Evolutionary conservation across 164 flowering plant species (phyloP), one percentile per base, ranked within the genome.

Genomic region (Stephania japonica): DNA sequence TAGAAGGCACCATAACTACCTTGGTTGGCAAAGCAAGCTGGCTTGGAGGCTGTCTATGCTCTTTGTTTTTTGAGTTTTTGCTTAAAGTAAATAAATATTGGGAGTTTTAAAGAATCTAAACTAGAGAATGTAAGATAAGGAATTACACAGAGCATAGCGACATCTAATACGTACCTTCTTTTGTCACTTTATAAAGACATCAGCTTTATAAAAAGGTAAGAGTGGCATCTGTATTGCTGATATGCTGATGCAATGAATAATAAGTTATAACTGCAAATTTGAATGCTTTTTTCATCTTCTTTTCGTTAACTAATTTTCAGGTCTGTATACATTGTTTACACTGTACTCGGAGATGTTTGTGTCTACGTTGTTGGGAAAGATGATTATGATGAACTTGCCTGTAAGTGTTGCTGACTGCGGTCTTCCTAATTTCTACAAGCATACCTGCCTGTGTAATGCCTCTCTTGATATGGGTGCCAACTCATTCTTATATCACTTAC

Each of bases 311-410:
- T 32, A 16, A 11, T 70, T 44, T 75, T 53, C 68, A 95, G 98
- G 81, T 95, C 99, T 25, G 99, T 95, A 18, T 95, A 93, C 78
- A 86, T 95, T 75, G 99, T 95, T 16, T 95, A 93, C 82, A 91
- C 99, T 0, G 87, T 93, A 72, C 93, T 95, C 64, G 98, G 99
- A 68, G 99, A 90, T 83, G 92, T 95, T 77, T 88, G 94, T 83
- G 76, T 95, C 68, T 95, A 78, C 75, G 87, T 89, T 71, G 97
- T 95, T 65, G 99, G 99, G 81, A 95, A 95, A 86, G 99, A 95
- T 79, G 97, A 87, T 71, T 95, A 95, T 73, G 99, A 95, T 77
- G 99, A 95, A 84, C 97, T 95, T 73, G 90, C 98, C n/a, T 88
- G 99, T 95, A 85, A 87, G 99, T 86, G 61, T 56, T 13, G n/a